Conservation (phyloP, 345 rosid genomes). For the Eucalyptus globulus region DNA sequence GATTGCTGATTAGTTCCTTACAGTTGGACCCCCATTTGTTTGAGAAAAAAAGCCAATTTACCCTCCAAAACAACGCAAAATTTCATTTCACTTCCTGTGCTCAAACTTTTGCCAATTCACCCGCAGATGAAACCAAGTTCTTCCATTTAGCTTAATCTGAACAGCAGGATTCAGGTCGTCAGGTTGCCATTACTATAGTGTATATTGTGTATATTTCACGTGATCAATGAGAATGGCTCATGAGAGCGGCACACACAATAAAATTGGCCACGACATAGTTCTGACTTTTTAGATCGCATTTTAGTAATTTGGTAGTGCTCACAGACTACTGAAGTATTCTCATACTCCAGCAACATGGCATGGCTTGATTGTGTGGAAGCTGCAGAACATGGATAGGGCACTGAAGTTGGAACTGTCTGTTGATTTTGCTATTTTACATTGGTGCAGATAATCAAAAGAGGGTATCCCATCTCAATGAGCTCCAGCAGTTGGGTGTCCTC, state of each 20-base stretch:
- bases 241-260: not conserved
- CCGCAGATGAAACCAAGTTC: not conserved
- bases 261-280: not conserved
- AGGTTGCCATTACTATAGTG: not conserved
- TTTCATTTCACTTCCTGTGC: not conserved
- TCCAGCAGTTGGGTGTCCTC: constrained; percentile 56
- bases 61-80: not conserved
- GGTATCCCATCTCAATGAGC: constrained; percentile 36
- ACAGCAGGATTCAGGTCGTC: not conserved
- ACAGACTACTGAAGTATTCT: too few species aligned
- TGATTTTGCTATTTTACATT: not conserved
- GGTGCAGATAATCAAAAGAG: constrained; percentile 48
- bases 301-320: not conserved
- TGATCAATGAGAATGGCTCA: not conserved
- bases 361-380: not conserved
- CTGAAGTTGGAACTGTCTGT: not conserved
- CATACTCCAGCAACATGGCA: not conserved
- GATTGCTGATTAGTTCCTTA: not conserved
- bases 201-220: not conserved
- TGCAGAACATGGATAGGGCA: not conserved
- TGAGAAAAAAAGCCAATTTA: not conserved
- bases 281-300: not conserved
- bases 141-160: not conserved
- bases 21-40: not conserved
- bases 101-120: not conserved